phyloP scores from a whole-genome alignment of 441 rosid species.

The Pelargonium cotyledonis region DNA sequence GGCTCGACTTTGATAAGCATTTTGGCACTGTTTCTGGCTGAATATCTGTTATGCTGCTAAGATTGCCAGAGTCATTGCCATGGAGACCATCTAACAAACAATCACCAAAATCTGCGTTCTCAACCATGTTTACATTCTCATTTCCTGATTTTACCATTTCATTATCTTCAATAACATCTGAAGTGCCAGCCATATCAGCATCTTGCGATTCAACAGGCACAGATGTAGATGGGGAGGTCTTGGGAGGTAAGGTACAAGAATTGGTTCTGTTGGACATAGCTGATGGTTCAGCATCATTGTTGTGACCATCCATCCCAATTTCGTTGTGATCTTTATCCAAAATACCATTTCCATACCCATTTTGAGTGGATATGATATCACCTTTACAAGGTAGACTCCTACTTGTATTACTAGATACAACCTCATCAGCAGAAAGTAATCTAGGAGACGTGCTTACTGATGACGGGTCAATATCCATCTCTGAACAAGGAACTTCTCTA shows the following conservation, averaged over 20 bases:
- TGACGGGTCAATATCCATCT: slow-evolving; percentile 27
- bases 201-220: slow-evolving; percentile 13
- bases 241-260: slow-evolving; percentile 4
- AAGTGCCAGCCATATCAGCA: slow-evolving; percentile 10
- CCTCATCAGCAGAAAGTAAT: slow-evolving; percentile 18
- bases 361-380: slow-evolving; percentile 12
- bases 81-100: slow-evolving; percentile 8
- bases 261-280: slow-evolving; percentile 12
- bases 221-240: slow-evolving; percentile 13
- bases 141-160: slow-evolving; percentile 9
- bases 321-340: slow-evolving; percentile 9
- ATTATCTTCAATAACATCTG: slow-evolving; percentile 11
- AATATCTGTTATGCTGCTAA: slow-evolving; percentile 1
- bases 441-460: slow-evolving; percentile 16
- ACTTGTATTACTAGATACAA: slow-evolving; percentile 19
- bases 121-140: slow-evolving; percentile 12
- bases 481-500: slow-evolving; percentile 20
- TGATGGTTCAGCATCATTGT: slow-evolving; percentile 18
- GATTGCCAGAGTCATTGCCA: slow-evolving; percentile 3
- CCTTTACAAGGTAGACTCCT: slow-evolving; percentile 10
- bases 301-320: slow-evolving; percentile 11
- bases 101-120: slow-evolving; percentile 10
- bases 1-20: slow-evolving; percentile 1
- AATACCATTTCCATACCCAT: slow-evolving; percentile 13
- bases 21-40: slow-evolving; percentile 13